Conservation (phyloP, 257 asterid genomes). For the Jasminum sambac region DNA sequence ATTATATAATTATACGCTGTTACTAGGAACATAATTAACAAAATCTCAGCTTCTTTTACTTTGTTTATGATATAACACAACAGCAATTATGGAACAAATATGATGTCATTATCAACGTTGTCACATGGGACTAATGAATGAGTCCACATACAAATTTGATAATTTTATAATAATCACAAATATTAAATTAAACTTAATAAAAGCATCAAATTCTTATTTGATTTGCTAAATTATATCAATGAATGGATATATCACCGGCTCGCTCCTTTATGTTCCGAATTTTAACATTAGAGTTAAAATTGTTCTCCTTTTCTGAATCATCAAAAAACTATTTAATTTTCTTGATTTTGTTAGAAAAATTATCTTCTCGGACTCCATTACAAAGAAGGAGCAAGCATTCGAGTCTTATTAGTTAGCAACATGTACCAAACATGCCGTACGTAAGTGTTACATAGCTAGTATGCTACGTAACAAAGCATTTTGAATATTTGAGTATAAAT, state of each 20-base stretch:
- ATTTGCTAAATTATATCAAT: neutral
- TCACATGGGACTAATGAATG: slow-evolving; percentile 57
- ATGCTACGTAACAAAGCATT: neutral
- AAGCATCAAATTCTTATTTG: neutral
- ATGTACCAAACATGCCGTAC: neutral
- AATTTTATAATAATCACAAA: neutral
- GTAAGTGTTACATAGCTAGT: neutral
- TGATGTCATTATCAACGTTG: slow-evolving; percentile 43
- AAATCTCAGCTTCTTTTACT: slow-evolving; percentile 25
- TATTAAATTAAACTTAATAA: neutral
- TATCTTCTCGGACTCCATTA: too few species aligned
- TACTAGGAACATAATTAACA: slow-evolving; percentile 23
- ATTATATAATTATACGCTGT: neutral
- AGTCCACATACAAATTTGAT: slow-evolving; percentile 19
- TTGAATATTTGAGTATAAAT: neutral
- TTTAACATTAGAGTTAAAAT: neutral
- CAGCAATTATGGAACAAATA: slow-evolving; percentile 36
- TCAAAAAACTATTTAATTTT: too few species aligned
- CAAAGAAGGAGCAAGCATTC: too few species aligned
- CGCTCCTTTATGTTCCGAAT: neutral
- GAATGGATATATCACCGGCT: neutral
- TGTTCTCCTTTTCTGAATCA: too few species aligned
- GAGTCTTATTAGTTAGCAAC: too few species aligned
- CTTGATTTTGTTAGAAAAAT: too few species aligned
- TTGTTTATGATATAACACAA: slow-evolving; percentile 18